A percentile compares a stretch with the other conserved stretches of the same genome.
phyloP scores from a whole-genome alignment of 2,329 filamentous ascomycete genomes.

The Cladosporium sp. region DNA sequence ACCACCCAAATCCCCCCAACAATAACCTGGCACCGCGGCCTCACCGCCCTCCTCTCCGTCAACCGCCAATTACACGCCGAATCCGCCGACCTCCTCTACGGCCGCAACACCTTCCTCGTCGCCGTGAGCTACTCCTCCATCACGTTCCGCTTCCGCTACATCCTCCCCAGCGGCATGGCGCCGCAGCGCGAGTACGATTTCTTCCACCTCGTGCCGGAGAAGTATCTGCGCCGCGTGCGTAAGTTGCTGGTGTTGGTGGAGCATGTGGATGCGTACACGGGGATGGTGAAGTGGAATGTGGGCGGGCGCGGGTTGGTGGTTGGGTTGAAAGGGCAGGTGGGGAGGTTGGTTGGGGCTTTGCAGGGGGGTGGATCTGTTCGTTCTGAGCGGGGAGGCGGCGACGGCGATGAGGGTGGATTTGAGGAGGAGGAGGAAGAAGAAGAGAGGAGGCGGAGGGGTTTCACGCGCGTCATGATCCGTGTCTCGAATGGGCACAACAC shows the following conservation, averaged over 20 bases:
- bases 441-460: constrained; percentile 13
- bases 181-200: constrained; percentile 38
- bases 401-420: constrained; percentile 22
- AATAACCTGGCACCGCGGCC: constrained; percentile 40
- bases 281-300: constrained; percentile 50
- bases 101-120: constrained; percentile 41
- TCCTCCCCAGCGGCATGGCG: constrained; percentile 36
- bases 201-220: constrained; percentile 37
- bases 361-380: constrained; percentile 13
- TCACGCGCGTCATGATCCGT: constrained; percentile 23
- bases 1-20: constrained; percentile 12
- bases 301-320: constrained; percentile 40
- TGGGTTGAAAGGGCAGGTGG: constrained; percentile 38
- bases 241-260: constrained; percentile 42
- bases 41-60: constrained; percentile 36
- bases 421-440: constrained; percentile 20
- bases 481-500: constrained; percentile 31
- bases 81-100: constrained; percentile 42
- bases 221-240: constrained; percentile 39
- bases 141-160: constrained; percentile 41
- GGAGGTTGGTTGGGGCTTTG: constrained; percentile 37
- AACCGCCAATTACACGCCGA: constrained; percentile 42
- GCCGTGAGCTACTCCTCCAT: constrained; percentile 42
- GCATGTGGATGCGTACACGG: constrained; percentile 46
- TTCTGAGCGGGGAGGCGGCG: constrained; percentile 5